phyloP scores from a whole-genome alignment of 371 early-diverging fungal species.

The Dichotomocladium elegans region DNA sequence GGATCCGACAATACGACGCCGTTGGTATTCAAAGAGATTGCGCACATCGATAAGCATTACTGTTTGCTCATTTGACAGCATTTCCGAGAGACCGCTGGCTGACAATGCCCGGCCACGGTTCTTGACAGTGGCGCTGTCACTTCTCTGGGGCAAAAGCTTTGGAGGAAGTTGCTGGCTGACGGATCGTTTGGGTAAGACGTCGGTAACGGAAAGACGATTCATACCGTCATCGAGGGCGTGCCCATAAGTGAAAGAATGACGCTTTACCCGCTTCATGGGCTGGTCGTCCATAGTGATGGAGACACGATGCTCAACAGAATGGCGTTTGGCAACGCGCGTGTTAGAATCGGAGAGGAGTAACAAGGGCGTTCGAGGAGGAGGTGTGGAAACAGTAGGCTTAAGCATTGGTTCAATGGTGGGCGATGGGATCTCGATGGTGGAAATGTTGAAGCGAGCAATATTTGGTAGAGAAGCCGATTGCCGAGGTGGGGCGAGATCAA shows the following conservation, averaged over 20 bases:
- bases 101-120: slow-evolving; percentile 15
- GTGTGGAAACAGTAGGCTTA: slow-evolving; percentile 5
- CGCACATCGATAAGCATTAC: slow-evolving; percentile 46
- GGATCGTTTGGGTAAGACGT: slow-evolving; percentile 23
- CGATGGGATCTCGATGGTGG: neutral
- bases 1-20: slow-evolving; percentile 34
- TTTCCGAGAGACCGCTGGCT: slow-evolving; percentile 16
- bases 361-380: neutral
- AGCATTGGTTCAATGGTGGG: slow-evolving; percentile 1
- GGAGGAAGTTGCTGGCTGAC: slow-evolving; percentile 26
- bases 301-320: slow-evolving; percentile 1
- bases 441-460: slow-evolving; percentile 13
- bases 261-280: neutral
- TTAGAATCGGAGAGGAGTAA: neutral
- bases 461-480: slow-evolving; percentile 40
- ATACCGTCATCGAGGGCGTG: neutral
- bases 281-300: neutral
- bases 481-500: slow-evolving; percentile 23
- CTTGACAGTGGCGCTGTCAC: neutral
- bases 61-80: slow-evolving; percentile 4
- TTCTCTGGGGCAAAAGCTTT: neutral
- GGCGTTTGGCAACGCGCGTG: neutral
- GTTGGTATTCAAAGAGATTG: slow-evolving; percentile 39
- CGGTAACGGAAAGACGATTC: neutral
- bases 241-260: slow-evolving; percentile 10